Base-by-base conservation (phyloP, 2,329 filamentous ascomycete genomes). In the Zymoseptoria pseudotritici region DNA sequence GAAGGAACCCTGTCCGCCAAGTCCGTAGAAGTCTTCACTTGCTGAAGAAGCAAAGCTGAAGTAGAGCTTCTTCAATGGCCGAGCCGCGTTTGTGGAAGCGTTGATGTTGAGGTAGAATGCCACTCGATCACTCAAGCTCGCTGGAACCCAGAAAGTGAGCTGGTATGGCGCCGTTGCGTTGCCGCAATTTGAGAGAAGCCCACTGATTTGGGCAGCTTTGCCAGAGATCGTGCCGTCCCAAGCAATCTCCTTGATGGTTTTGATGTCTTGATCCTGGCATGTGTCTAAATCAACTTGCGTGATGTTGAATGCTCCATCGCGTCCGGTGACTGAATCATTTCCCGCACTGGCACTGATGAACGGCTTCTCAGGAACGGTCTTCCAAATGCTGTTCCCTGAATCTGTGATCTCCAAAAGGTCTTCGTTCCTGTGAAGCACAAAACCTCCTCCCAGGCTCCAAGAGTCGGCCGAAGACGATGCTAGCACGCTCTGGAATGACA, bases 1-100 rank as follows among this genome's bases (percentile, higher is more conserved):
- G 55, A 69, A 67, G 1, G 66, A 68, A 3, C 65, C 65, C 49
- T 70, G 67, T 19, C 57, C 66, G 6, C 69, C 69, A 7, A 70
- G 61, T 3, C 69, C 69, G 56, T 70, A 71, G 54, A 71, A 65
- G 55, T 67, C 65, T 54, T 71, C 69, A 50, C 59, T 42, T 2
- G 61, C 55, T 4, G 64, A 61, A 3, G 68, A 69, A 13, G 55
- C 42, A 36, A 61, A 65, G 31, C 61, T 57, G 50, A 72, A 64
- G 62, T 67, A 70, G 20, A 69, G 56, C 60, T 70, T 69, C 50
- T 69, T 69, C 29, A 67, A 57, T 3, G 61, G 59, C 8, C 56
- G 49, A 21, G 22, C 50, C 2, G 52, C n/a, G 21, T 58, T 61
- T 4, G 55, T 55, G 4, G 61, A 56, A 9, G 60, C 42, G 8